A percentile compares a stretch with the other conserved stretches of the same genome.
Conservation (phyloP, 768 basidiomycete species). For the Agrocybe pediades region DNA sequence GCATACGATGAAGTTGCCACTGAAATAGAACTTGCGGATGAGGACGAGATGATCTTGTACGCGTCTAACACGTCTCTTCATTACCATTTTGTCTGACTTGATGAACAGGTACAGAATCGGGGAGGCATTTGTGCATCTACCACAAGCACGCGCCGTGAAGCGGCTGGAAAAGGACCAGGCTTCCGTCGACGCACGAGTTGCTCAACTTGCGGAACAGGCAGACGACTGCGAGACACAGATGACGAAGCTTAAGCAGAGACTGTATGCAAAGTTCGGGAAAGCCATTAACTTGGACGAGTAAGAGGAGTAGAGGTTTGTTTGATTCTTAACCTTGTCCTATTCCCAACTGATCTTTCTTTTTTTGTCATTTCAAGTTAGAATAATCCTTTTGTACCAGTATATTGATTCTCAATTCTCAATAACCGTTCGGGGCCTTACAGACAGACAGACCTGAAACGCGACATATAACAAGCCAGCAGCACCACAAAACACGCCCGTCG, state of each 20-base stretch:
- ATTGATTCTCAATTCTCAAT: too few relatives aligned
- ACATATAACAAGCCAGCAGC: too few relatives aligned
- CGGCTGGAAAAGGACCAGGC: constrained; percentile 73
- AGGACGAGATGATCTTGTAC: constrained; percentile 78
- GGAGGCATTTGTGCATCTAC: constrained; percentile 84
- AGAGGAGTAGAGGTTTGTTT: too few relatives aligned
- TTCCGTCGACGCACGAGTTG: constrained; percentile 56
- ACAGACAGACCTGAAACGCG: too few relatives aligned
- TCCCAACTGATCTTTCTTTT: too few relatives aligned
- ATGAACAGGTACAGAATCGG: constrained; percentile 84
- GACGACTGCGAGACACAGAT: constrained; percentile 73
- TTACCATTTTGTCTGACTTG: not conserved
- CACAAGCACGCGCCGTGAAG: constrained; percentile 66
- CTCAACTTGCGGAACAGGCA: constrained; percentile 47
- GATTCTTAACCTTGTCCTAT: too few relatives aligned
- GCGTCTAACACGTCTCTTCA: constrained; percentile 22
- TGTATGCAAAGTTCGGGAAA: constrained; percentile 92
- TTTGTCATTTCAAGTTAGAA: too few relatives aligned
- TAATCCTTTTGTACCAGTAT: too few relatives aligned
- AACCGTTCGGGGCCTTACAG: too few relatives aligned
- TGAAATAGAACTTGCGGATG: constrained; percentile 89
- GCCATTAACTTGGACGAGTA: constrained; percentile 92
- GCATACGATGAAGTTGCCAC: constrained; percentile 86
- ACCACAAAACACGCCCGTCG: too few relatives aligned
- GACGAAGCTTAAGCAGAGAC: constrained; percentile 74